Evolutionary conservation across 192 early-diverging fungal genomes (phyloP), one percentile per base, ranked within the genome.

Genomic region (Pilaira anomala): DNA sequence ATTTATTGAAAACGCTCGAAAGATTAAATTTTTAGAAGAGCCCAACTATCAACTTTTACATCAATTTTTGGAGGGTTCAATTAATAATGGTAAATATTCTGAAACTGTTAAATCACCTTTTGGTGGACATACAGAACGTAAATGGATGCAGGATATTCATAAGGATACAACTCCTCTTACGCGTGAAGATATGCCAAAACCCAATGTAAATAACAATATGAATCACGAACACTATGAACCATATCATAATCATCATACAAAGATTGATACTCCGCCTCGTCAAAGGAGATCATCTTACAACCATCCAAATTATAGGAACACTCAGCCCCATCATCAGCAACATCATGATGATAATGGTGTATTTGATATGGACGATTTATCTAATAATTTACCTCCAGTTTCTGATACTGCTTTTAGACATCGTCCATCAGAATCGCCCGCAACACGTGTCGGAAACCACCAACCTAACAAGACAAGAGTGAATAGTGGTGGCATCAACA

Each of bases 21-120:
- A 72, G n/a, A 75, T 95, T 16, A 75, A 76, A 55, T 94, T 91
- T 66, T 83, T 87, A 11, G 88, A 93, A 45, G 75, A 81, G 48
- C 92, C 92, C 22, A 84, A 95, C 65, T 95, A 95, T 74, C 80
- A 85, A 50, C 86, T 88, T 50, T 61, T 91, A 48, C 75, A 83
- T 11, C 59, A 65, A n/a, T 54, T 76, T 8, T 63, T 76, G 26
- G 16, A 51, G 21, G 66, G 63, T 3, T 65, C 60, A 0, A 45
- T 52, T 3, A 50, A 44, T 11, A 51, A 62, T 22, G 60, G 42
- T 25, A 58, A 58, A 14, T 63, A 71, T 40, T 56, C 64, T 21
- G 44, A 22, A 36, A 21, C 24, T 46, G 60, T 62, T 21, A 41
- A 55, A 44, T 51, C 51, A 39, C 51, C 60, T 25, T 39, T 60